Percentiles rank a stretch among this genome's conserved stretches.
These are phyloP conservation scores for Populus nigra DNA, from an alignment of 345 rosid genomes.

Conservation along the genomic window DNA sequence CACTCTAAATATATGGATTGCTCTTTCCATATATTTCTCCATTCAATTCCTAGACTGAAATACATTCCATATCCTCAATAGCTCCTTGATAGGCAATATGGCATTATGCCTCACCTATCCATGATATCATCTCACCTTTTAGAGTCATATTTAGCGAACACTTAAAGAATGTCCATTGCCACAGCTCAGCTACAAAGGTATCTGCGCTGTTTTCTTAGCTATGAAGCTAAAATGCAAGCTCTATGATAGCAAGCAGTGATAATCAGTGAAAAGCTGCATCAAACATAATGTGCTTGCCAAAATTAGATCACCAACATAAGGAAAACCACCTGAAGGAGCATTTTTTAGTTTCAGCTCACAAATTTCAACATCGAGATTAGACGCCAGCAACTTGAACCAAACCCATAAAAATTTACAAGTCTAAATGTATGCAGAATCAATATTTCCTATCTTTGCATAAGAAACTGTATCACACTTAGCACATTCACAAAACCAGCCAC, in stretches of 20 bases:
- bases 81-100: conserved; percentile 3
- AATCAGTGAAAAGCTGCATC: background rate
- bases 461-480: conserved; percentile 6
- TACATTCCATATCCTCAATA: background rate
- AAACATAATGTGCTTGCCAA: background rate
- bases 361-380: background rate
- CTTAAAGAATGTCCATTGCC: background rate
- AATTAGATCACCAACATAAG: background rate
- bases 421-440: background rate
- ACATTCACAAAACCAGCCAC: background rate
- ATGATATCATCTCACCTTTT: background rate
- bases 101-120: background rate
- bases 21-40: background rate
- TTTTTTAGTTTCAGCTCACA: background rate
- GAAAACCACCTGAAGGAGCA: background rate
- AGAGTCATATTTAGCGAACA: background rate
- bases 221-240: background rate
- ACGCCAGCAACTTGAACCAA: conserved; percentile 1
- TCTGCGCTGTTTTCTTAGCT: background rate
- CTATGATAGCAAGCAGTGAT: background rate
- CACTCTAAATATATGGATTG: background rate
- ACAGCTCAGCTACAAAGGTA: background rate
- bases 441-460: background rate
- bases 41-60: background rate
- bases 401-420: background rate